phyloP scores from a whole-genome alignment of 306 rosid genomes.

The Vigna radiata region DNA sequence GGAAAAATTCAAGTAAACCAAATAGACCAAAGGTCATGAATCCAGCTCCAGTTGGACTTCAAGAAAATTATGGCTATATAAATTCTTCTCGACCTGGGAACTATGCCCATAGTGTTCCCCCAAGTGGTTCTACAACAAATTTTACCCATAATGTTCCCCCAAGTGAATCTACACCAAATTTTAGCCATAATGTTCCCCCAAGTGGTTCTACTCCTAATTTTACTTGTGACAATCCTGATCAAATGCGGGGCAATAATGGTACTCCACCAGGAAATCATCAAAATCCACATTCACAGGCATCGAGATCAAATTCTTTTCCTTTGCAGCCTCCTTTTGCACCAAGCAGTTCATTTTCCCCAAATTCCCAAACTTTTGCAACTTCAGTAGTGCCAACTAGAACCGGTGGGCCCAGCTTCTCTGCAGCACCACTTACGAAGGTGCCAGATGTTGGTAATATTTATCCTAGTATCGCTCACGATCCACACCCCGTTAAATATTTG shows the following conservation, averaged over 20 bases:
- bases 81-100: constrained; percentile 46
- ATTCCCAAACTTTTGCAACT: constrained; percentile 56
- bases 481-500: constrained; percentile 51
- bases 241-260: constrained; percentile 57
- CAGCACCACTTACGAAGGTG: constrained; percentile 49
- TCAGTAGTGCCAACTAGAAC: constrained; percentile 57
- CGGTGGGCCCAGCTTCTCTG: constrained; percentile 57
- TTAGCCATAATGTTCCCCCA: constrained; percentile 43
- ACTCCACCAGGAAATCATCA: constrained; percentile 52
- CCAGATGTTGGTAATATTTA: constrained; percentile 64
- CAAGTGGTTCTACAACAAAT: constrained; percentile 54
- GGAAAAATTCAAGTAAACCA: constrained; percentile 65
- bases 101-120: constrained; percentile 41
- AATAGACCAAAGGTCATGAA: constrained; percentile 51
- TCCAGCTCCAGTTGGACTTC: constrained; percentile 56
- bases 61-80: constrained; percentile 55
- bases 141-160: background rate
- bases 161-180: no score
- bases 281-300: constrained; percentile 54
- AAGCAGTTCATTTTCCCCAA: constrained; percentile 51
- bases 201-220: constrained; percentile 54
- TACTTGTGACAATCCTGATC: constrained; percentile 50
- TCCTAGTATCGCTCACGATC: constrained; percentile 50
- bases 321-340: constrained; percentile 58
- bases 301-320: constrained; percentile 57